phyloP scores from a whole-genome alignment of 2,329 filamentous ascomycete genomes.

The Fusarium sp. region DNA sequence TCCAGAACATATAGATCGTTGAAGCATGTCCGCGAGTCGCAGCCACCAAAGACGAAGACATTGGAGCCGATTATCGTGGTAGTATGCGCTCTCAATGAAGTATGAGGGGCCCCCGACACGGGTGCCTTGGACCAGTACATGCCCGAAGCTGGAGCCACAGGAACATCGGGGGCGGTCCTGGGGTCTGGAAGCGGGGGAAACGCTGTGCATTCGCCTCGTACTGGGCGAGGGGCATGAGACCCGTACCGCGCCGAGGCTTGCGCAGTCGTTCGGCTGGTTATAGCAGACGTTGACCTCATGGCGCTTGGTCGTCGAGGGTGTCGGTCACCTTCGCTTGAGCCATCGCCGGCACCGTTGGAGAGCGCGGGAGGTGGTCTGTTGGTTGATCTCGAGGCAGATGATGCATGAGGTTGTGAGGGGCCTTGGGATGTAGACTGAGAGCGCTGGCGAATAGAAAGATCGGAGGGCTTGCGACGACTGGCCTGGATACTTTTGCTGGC shows the following conservation, averaged over 20 bases:
- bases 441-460: conserved; percentile 68
- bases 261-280: conserved; percentile 55
- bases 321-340: conserved; percentile 47
- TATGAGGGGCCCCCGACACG: conserved; percentile 74
- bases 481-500: conserved; percentile 70
- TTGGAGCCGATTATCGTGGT: conserved; percentile 77
- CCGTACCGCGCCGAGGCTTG: conserved; percentile 38
- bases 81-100: conserved; percentile 76
- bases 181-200: conserved; percentile 73
- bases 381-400: conserved; percentile 46
- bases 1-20: conserved; percentile 80
- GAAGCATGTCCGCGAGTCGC: conserved; percentile 77
- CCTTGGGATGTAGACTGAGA: conserved; percentile 66
- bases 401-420: conserved; percentile 44
- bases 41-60: conserved; percentile 79
- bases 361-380: conserved; percentile 48
- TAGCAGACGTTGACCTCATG: conserved; percentile 69
- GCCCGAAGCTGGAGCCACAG: conserved; percentile 75
- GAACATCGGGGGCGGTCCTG: conserved; percentile 71
- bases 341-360: conserved; percentile 43
- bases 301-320: conserved; percentile 58
- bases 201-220: conserved; percentile 61
- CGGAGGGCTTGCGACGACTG: conserved; percentile 65
- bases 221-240: conserved; percentile 44
- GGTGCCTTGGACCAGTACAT: conserved; percentile 82